phyloP scores from a whole-genome alignment of 768 basidiomycete species.

The Boletus bicolor region DNA sequence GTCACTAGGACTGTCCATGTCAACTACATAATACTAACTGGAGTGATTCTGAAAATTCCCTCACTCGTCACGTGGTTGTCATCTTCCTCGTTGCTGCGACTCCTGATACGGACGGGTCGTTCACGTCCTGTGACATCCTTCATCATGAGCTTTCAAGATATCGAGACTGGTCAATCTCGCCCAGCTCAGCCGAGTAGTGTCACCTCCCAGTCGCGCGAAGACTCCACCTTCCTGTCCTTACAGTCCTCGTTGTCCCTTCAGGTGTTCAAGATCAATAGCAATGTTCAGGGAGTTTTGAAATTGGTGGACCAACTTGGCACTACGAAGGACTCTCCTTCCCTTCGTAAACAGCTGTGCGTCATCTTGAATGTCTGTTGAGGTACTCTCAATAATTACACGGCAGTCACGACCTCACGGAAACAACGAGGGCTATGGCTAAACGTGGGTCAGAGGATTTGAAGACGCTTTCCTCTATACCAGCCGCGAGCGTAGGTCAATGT shows the following conservation, averaged over 20 bases:
- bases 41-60: too few species aligned
- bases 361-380: neutral
- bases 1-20: too few species aligned
- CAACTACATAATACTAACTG: too few species aligned
- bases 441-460: conserved; percentile 92
- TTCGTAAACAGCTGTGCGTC: conserved; percentile 84
- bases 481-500: conserved; percentile 46
- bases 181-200: conserved; percentile 25
- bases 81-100: too few species aligned
- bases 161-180: conserved; percentile 42
- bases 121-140: neutral
- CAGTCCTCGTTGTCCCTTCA: conserved; percentile 85
- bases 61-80: too few species aligned
- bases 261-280: conserved; percentile 98
- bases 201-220: conserved; percentile 48
- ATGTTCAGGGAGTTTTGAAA: conserved; percentile 92
- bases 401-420: conserved; percentile 92
- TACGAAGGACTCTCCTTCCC: conserved; percentile 66
- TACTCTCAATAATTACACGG: conserved; percentile 1
- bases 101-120: too few species aligned
- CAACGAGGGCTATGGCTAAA: conserved; percentile 93
- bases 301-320: conserved; percentile 97
- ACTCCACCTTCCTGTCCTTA: conserved; percentile 69
- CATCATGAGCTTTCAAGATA: conserved; percentile 51
- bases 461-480: conserved; percentile 71